These are phyloP conservation scores for Chrysoporthe austroafricana DNA, from an alignment of 2,329 filamentous ascomycete genomes.

Conservation along the genomic window DNA sequence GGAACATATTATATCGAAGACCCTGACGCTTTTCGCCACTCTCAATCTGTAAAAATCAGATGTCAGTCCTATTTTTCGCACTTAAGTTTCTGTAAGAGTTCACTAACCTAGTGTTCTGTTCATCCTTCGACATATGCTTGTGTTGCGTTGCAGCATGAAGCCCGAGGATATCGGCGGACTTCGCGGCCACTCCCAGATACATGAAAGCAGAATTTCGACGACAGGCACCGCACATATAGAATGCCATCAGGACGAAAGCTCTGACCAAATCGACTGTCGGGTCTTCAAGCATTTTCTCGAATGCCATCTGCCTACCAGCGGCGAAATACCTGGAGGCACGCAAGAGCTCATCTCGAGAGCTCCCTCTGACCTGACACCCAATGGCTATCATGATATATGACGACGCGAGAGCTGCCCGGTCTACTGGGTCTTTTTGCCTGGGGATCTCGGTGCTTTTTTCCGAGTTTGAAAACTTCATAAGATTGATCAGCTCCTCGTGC, in stretches of 20 bases:
- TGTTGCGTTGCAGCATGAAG: conserved; percentile 49
- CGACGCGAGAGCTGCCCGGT: conserved; percentile 14
- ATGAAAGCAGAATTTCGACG: conserved; percentile 65
- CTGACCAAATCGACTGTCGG: conserved; percentile 57
- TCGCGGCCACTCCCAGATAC: conserved; percentile 63
- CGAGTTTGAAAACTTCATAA: conserved; percentile 2
- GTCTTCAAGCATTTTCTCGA: conserved; percentile 56
- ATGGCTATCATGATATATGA: conserved; percentile 32
- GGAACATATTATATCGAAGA: conserved; percentile 24
- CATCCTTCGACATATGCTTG: conserved; percentile 22
- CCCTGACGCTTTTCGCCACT: conserved; percentile 22
- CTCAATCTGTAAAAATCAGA: conserved; percentile 3
- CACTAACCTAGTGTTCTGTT: conserved; percentile 15
- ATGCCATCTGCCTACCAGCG: conserved; percentile 40
- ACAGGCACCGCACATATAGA: conserved; percentile 63
- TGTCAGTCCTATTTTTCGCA: not conserved
- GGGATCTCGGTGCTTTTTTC: not conserved
- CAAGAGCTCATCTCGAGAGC: conserved; percentile 22
- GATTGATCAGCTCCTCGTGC: conserved; percentile 12
- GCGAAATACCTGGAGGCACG: conserved; percentile 30
- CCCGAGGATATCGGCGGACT: conserved; percentile 60
- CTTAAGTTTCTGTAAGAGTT: accelerated
- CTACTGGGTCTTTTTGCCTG: not conserved
- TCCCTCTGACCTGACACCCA: conserved; percentile 31
- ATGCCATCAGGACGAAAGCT: conserved; percentile 59